Evolutionary conservation across 208 protist genomes (phyloP).

Genomic region (Trichomonas tenax): DNA sequence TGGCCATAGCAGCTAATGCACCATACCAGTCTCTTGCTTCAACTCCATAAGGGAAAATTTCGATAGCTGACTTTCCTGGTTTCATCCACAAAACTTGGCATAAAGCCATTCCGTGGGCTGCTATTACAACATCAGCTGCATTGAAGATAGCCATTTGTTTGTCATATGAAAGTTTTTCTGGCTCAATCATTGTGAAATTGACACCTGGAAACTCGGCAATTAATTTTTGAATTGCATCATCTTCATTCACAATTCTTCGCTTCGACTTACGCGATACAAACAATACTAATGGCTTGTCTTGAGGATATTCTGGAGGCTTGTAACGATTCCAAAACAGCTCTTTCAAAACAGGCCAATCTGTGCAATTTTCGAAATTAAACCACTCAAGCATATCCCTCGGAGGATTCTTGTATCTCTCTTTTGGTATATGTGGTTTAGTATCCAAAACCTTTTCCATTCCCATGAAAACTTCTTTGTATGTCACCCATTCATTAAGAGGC

Average conservation of each 20-base stretch:
- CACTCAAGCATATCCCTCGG: not conserved
- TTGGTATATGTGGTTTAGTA: not conserved
- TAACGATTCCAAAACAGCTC: not conserved
- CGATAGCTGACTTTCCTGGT: not conserved
- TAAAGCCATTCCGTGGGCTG: not conserved
- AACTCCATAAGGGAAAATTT: not conserved
- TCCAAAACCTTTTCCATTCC: not conserved
- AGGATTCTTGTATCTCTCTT: not conserved
- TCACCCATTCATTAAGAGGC: not conserved
- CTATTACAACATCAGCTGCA: not conserved
- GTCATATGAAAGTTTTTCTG: not conserved
- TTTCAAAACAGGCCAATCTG: not conserved
- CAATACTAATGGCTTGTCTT: not conserved
- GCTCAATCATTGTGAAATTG: not conserved
- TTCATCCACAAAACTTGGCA: not conserved
- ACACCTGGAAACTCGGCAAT: not conserved
- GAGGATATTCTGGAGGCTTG: not conserved
- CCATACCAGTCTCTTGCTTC: not conserved
- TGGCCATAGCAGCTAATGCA: not conserved
- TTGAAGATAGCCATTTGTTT: not conserved
- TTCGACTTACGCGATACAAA: not conserved
- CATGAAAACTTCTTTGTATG: not conserved
- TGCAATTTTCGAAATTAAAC: not conserved
- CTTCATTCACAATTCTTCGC: not conserved
- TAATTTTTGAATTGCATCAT: not conserved